phyloP scores from a whole-genome alignment of 441 rosid species.

The Lepidium campestre region DNA sequence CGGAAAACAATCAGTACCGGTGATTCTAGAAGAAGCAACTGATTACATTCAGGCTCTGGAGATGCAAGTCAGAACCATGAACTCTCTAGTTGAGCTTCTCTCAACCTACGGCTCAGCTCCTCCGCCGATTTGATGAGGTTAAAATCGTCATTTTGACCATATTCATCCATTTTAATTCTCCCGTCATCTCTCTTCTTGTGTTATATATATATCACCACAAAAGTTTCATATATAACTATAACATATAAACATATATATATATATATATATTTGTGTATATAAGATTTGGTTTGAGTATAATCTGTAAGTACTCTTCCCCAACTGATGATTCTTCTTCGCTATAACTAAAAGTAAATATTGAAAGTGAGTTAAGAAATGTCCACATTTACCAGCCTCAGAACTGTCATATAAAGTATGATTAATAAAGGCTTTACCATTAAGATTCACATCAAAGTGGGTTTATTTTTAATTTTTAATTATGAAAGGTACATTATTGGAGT shows the following conservation, averaged over 20 bases:
- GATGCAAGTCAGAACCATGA: constrained; percentile 94
- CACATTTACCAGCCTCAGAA: too few species aligned
- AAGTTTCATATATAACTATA: neutral
- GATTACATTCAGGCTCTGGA: constrained; percentile 92
- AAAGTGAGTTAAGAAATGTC: neutral
- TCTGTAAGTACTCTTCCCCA: neutral
- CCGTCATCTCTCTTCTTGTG: neutral
- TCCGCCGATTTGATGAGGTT: constrained; percentile 24
- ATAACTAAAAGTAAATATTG: neutral
- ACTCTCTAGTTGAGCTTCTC: constrained; percentile 45
- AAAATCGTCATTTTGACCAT: constrained; percentile 29
- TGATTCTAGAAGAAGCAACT: constrained; percentile 85
- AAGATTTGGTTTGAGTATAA: constrained; percentile 12
- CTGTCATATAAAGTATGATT: neutral
- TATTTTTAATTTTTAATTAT: neutral
- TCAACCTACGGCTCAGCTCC: constrained; percentile 25
- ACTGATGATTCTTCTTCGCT: neutral
- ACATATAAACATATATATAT: neutral
- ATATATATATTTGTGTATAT: neutral
- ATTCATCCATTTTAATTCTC: neutral
- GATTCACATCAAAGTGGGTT: neutral
- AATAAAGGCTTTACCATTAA: neutral
- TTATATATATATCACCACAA: neutral
- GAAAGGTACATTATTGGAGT: neutral
- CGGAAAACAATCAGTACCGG: constrained; percentile 73